Evolutionary conservation across 2,329 filamentous ascomycete genomes (phyloP), one percentile per base, ranked within the genome.

Genomic region (Fusarium sp.): DNA sequence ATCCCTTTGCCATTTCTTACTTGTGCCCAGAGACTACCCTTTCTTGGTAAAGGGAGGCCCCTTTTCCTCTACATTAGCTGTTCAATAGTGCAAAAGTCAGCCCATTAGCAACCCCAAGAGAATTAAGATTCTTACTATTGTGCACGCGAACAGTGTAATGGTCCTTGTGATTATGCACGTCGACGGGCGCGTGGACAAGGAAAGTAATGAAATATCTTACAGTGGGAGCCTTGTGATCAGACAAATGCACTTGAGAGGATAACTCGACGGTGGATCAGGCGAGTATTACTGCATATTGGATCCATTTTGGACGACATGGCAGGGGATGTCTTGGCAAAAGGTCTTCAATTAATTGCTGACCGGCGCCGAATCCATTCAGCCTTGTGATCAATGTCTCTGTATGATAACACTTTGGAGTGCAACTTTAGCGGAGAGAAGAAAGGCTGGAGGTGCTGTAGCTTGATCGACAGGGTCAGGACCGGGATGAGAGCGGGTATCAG

Each of bases 121-220:
- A 40, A 57, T 51, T 64, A 51, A 65, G 63, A 60, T 48, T 45
- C 59, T 53, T 51, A 54, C 59, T 59, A 46, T 59, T 59, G 41
- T 46, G 34, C 46, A 58, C n/a, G 62, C 37, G 60, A 59, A 46
- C 43, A 48, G 51, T 41, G 30, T 13, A 49, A 49, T 28, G 27
- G 23, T 28, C n/a, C 30, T 49, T 51, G 32, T 62, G 48, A 71
- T 71, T 55, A 72, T 69, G 66, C 68, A 71, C 27, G 51, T 60
- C 18, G 28, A 66, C 57, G 68, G 48, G 68, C 68, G 68, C 55
- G 55, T 71, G 45, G 34, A 64, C 32, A 47, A 49, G 30, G 25
- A 60, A 20, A 59, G 46, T 20, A 14, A 30, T n/a, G 56, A 4
- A 37, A 27, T 59, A 48, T 63, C 48, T 43, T 48, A 16, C 4